Evolutionary conservation across 2,329 filamentous ascomycete species (phyloP), one percentile per base, ranked within the genome.

Genomic region (Cladosporium sphaerospermum): DNA sequence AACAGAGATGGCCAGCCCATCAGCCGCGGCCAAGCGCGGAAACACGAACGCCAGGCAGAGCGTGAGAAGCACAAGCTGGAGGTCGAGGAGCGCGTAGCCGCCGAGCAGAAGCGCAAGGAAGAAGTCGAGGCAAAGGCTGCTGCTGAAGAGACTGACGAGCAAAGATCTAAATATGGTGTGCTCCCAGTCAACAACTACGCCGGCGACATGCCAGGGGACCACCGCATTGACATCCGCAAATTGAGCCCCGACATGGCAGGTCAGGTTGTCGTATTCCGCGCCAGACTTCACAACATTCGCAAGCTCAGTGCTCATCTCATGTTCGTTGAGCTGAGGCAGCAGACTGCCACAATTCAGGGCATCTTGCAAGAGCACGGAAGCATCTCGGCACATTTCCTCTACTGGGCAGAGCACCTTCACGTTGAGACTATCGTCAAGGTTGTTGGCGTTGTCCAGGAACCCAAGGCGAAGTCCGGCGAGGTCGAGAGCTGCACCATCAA

Each of bases 281-380:
- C 85, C 34, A 79, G 88, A 33, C 75, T 93, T 16, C 86, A 92
- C 68, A 88, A 90, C 53, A 78, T 93, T 54, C 83, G 91, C 44
- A 85, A 86, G 61, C 80, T 96, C 73, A 92, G 89, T 66, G 80
- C 88, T 61, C 85, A 87, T 60, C 77, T 96, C 33, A 88, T 89
- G 62, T 96, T 96, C 69, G 74, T 96, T 41, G 80, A 95, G 54
- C 86, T 96, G 65, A 85, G 91, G 52, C 89, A 96, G 71, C 86
- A 91, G 71, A 83, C 87, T 10, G 78, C 81, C 59, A 93, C 89
- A 19, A 82, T 96, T 48, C 91, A 96, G 69, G 90, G 89, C 57
- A 88, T 96, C 2, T 75, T 96, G 39, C 75, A 82, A 56, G 75
- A 79, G 59, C 74, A 83, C 59, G 80, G 82, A 6, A 74, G 75